phyloP scores from a whole-genome alignment of 805 yeast genomes.

The Barnettozyma salicaria region DNA sequence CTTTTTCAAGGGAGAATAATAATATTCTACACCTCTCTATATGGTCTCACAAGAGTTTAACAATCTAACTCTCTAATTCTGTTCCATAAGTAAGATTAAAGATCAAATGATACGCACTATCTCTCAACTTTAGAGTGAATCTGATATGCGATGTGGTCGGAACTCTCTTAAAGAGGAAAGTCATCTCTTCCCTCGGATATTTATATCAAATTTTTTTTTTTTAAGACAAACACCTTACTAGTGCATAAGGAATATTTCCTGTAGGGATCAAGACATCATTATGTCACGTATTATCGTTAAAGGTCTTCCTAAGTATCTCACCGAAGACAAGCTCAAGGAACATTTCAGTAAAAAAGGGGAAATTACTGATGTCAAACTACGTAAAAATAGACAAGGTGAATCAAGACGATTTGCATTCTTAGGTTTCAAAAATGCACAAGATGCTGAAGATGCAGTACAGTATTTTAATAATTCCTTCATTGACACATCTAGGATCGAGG shows the following conservation, averaged over 20 bases:
- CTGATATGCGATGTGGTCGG: not conserved
- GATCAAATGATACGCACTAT: no score
- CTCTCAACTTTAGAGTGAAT: not conserved
- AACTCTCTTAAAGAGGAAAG: not conserved
- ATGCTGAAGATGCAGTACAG: conserved; percentile 72
- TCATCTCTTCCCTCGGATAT: conserved; percentile 4
- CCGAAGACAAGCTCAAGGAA: conserved; percentile 63
- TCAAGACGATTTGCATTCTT: conserved; percentile 91
- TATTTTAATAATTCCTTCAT: conserved; percentile 75
- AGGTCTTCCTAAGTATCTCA: conserved; percentile 73
- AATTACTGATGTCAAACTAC: conserved; percentile 84
- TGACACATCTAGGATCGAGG: conserved; percentile 76
- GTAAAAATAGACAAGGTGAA: conserved; percentile 76
- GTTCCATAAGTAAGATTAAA: no score
- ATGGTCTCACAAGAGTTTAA: no score
- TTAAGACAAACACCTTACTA: no score
- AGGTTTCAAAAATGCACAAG: conserved; percentile 69
- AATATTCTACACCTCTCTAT: no score
- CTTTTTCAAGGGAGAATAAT: no score
- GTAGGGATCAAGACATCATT: not conserved
- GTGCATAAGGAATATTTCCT: not conserved
- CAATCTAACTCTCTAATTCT: no score
- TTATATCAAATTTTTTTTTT: conserved; percentile 5
- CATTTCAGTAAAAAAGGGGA: conserved; percentile 57
- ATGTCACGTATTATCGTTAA: conserved; percentile 91